phyloP scores from a whole-genome alignment of 495 filamentous ascomycete genomes.

The Hypoxylon fragiforme region DNA sequence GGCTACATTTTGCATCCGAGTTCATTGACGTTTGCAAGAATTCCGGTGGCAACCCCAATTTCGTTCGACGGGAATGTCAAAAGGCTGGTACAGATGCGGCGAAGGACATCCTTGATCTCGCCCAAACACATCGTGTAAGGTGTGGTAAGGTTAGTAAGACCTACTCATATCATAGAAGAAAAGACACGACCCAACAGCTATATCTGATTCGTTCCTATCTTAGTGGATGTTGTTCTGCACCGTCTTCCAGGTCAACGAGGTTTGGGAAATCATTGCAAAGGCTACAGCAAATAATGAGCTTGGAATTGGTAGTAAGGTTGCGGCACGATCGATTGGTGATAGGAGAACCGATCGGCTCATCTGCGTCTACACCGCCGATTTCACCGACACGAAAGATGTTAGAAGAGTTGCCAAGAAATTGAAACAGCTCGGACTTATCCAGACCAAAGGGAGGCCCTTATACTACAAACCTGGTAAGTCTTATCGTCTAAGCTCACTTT shows the following conservation, averaged over 20 bases:
- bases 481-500: background rate
- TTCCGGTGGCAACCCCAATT: slow-evolving; percentile 35
- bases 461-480: slow-evolving; percentile 74
- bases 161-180: background rate
- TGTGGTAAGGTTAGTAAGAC: slow-evolving; percentile 59
- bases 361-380: slow-evolving; percentile 78
- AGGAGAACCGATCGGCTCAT: slow-evolving; percentile 58
- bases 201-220: slow-evolving; percentile 19
- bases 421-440: slow-evolving; percentile 61
- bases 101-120: slow-evolving; percentile 58
- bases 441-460: slow-evolving; percentile 52
- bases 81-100: slow-evolving; percentile 55
- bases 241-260: slow-evolving; percentile 56
- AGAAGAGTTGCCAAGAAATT: slow-evolving; percentile 64
- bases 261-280: slow-evolving; percentile 65
- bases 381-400: slow-evolving; percentile 67
- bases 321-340: slow-evolving; percentile 43
- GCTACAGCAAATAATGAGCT: slow-evolving; percentile 67
- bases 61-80: slow-evolving; percentile 54
- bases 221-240: slow-evolving; percentile 81
- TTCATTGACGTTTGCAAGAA: slow-evolving; percentile 37
- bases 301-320: slow-evolving; percentile 71
- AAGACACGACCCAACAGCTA: background rate
- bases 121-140: slow-evolving; percentile 56
- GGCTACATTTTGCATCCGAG: slow-evolving; percentile 39